Base-by-base conservation (phyloP, 106 monocot species). In the Dioscorea alata region DNA sequence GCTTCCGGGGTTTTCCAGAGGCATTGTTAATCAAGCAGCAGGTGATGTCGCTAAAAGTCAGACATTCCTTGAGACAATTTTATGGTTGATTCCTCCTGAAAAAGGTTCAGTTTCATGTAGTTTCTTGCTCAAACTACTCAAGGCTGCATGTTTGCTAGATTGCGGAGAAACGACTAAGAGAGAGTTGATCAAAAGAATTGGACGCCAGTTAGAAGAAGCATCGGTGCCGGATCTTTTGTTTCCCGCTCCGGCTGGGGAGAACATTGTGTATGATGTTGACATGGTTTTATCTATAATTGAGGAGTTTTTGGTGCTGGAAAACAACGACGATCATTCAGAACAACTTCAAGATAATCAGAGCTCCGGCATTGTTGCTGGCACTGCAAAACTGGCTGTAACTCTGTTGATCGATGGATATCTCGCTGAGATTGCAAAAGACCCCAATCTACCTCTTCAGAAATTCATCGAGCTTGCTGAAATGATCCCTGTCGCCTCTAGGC, bases 371-470 rank as follows among this genome's bases (percentile, higher is more conserved):
- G 61, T 86, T 70, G 68, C 78, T 33, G 59, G 28, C 25, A 70
- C 32, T 4, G 54, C 72, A 32, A 74, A 73, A 59, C 15, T 76
- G 4, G 48, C 66, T 33, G 84, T 81, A 9, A 72, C 81, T n/a
- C 80, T 81, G 64, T 63, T 90, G 48, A 53, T 90, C 60, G 84
- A 90, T 50, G 84, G 83, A 9, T 86, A 84, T 61, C 86, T 90
- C 57, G 78, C 78, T 14, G 86, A 86, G 49, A 70, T 81, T 28
- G 77, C 86, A 19, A 79, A 78, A 65, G 86, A 90, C 57, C 69
- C 81, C 8, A 79, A 76, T 73, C 56, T 90, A 6, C 74, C 76
- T 60, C 71, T 86, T 56, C 59, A 48, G 4, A 90, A 84, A 61
- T 90, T 90, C 62, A 31, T 84, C 22, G 78, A 78, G 52, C 66